A percentile compares a stretch with the other conserved stretches of the same genome.
phyloP scores from a whole-genome alignment of 1,284 basidiomycete genomes.

The Anthracocystis panici-leucophaei region DNA sequence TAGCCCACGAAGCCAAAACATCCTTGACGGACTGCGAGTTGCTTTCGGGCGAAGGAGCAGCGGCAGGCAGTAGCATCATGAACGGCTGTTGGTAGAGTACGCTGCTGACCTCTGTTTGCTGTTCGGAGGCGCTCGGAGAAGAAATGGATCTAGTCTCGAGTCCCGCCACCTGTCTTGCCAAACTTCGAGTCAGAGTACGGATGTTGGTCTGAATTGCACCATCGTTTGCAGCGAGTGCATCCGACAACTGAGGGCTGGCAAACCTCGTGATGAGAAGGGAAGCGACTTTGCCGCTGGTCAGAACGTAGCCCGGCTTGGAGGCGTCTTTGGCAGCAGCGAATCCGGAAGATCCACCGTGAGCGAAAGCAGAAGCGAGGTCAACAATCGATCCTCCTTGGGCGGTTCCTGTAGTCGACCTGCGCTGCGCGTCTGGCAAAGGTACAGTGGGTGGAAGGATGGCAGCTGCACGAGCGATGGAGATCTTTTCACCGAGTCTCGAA shows the following conservation, averaged over 20 bases:
- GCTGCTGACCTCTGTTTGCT: constrained; percentile 73
- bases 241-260: constrained; percentile 29
- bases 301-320: constrained; percentile 38
- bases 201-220: constrained; percentile 71
- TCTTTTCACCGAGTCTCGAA: constrained; percentile 89
- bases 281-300: constrained; percentile 54
- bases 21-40: constrained; percentile 74
- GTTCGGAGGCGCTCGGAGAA: constrained; percentile 52
- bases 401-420: constrained; percentile 29
- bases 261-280: constrained; percentile 54
- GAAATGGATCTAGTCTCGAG: constrained; percentile 80
- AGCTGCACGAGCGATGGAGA: constrained; percentile 81
- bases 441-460: constrained; percentile 75
- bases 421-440: constrained; percentile 51
- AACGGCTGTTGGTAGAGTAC: constrained; percentile 85
- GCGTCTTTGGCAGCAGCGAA: constrained; percentile 73
- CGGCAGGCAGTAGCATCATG: constrained; percentile 75
- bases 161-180: constrained; percentile 87
- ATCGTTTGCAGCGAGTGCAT: constrained; percentile 9
- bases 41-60: constrained; percentile 69
- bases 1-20: constrained; percentile 79
- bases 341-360: constrained; percentile 75
- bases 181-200: constrained; percentile 78
- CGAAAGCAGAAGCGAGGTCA: constrained; percentile 79
- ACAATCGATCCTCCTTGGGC: constrained; percentile 22